These are phyloP conservation scores for Clavulina sp. DNA, from an alignment of 768 basidiomycete genomes.

Conservation along the genomic window DNA sequence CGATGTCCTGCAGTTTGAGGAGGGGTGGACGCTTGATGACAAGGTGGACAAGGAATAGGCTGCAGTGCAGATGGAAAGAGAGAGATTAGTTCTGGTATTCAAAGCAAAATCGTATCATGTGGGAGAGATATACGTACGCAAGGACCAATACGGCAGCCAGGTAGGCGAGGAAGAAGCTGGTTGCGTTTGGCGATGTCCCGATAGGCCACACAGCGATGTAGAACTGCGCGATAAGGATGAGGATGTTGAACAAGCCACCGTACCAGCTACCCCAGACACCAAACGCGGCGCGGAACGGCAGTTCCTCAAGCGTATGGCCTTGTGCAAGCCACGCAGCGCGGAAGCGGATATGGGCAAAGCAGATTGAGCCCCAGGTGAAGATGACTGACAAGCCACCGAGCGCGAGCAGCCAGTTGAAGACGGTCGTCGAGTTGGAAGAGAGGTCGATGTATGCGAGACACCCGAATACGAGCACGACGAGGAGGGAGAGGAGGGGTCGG, in stretches of 20 bases:
- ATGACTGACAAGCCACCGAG: slow-evolving; percentile 10
- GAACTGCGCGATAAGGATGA: slow-evolving; percentile 15
- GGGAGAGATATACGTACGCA: not conserved
- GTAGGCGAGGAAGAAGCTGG: slow-evolving; percentile 19
- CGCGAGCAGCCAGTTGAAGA: slow-evolving; percentile 11
- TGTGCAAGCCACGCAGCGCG: slow-evolving; percentile 1
- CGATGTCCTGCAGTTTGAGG: slow-evolving; percentile 17
- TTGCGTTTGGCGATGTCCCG: slow-evolving; percentile 12
- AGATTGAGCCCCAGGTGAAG: slow-evolving; percentile 6
- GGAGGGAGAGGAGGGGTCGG: slow-evolving; percentile 1
- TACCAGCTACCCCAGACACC: slow-evolving; percentile 17
- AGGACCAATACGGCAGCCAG: slow-evolving; percentile 18
- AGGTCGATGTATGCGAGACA: slow-evolving; percentile 10
- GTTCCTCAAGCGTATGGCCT: slow-evolving; percentile 23
- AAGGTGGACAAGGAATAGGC: slow-evolving; percentile 16
- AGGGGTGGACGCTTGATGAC: slow-evolving; percentile 17
- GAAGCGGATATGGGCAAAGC: slow-evolving; percentile 7
- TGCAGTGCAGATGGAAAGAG: not conserved
- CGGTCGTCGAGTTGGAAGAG: not conserved
- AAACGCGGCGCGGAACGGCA: slow-evolving; percentile 29
- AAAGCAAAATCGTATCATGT: not conserved
- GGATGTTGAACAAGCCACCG: slow-evolving; percentile 1
- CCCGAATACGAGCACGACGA: not conserved
- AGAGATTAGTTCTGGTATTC: not conserved
- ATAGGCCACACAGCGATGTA: slow-evolving; percentile 20